Evolutionary conservation across 345 rosid species (phyloP).

Genomic region (Punica granatum): DNA sequence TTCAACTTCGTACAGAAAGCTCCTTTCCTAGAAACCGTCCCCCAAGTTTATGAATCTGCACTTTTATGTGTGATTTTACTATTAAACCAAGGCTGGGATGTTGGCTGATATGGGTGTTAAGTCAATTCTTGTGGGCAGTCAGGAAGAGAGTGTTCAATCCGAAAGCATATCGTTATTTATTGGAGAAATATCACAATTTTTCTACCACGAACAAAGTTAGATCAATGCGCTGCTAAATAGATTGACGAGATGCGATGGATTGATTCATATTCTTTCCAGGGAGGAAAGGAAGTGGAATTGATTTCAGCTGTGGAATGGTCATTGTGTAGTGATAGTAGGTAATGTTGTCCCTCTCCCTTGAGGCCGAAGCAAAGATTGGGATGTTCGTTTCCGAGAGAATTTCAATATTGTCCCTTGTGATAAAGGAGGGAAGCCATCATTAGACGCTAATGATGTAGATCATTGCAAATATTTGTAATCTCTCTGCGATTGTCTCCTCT

Average conservation of each 20-base stretch:
- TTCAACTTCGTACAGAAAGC: background rate
- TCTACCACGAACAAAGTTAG: no score
- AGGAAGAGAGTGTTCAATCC: background rate
- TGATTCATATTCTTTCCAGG: background rate
- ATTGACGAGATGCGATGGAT: background rate
- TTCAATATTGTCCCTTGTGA: background rate
- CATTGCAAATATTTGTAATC: background rate
- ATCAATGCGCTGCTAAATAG: background rate
- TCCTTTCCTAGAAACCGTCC: background rate
- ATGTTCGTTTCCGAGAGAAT: background rate
- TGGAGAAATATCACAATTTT: background rate
- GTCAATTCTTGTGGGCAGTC: background rate
- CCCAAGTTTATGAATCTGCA: background rate
- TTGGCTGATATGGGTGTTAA: background rate
- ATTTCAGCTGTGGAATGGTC: background rate
- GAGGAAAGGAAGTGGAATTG: background rate
- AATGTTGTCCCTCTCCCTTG: background rate
- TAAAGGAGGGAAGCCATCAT: background rate
- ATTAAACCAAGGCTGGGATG: background rate
- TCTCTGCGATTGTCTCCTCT: no score
- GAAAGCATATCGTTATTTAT: background rate
- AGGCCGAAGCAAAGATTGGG: background rate
- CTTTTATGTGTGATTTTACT: background rate
- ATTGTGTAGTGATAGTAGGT: background rate
- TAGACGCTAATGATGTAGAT: background rate